Percentiles rank a stretch among this genome's conserved stretches.
Conservation (phyloP, 192 early-diverging fungal species). For the Backusella liffmaniae region DNA sequence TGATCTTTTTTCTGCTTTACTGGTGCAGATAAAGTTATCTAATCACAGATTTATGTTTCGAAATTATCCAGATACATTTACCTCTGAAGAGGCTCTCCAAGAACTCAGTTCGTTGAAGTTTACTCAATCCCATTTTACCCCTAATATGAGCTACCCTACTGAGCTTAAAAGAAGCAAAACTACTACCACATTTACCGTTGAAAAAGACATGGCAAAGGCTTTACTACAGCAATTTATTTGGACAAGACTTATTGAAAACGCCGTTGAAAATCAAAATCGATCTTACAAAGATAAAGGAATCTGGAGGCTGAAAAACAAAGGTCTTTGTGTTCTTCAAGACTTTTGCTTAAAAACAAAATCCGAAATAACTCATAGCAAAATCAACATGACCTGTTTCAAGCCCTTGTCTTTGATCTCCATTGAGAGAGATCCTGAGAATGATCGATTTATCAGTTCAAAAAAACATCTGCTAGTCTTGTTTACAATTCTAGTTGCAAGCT, state of each 20-base stretch:
- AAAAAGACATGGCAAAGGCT: conserved; percentile 52
- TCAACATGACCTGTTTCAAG: not conserved
- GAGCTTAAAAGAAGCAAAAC: conserved; percentile 46
- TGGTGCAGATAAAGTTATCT: conserved; percentile 45
- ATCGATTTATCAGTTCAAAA: conserved; percentile 36
- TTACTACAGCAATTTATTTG: conserved; percentile 57
- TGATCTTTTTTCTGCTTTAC: conserved; percentile 53
- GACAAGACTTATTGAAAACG: conserved; percentile 45
- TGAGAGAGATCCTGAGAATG: conserved; percentile 45
- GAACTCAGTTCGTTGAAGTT: conserved; percentile 46
- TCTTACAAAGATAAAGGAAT: conserved; percentile 37
- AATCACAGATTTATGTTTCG: conserved; percentile 49
- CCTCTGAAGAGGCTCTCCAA: conserved; percentile 50
- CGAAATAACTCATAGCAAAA: not conserved
- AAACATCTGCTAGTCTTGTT: conserved; percentile 40
- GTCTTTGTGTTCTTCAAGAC: conserved; percentile 41
- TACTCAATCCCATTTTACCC: conserved; percentile 40
- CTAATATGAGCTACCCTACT: conserved; percentile 46
- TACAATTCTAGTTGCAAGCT: conserved; percentile 38
- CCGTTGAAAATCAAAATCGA: conserved; percentile 40
- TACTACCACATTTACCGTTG: conserved; percentile 55
- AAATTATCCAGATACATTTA: conserved; percentile 50
- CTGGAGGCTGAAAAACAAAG: conserved; percentile 47
- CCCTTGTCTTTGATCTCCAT: conserved; percentile 33
- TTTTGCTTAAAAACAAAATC: conserved; percentile 18